phyloP scores from a whole-genome alignment of 495 filamentous ascomycete species.

The Talaromyces liani region DNA sequence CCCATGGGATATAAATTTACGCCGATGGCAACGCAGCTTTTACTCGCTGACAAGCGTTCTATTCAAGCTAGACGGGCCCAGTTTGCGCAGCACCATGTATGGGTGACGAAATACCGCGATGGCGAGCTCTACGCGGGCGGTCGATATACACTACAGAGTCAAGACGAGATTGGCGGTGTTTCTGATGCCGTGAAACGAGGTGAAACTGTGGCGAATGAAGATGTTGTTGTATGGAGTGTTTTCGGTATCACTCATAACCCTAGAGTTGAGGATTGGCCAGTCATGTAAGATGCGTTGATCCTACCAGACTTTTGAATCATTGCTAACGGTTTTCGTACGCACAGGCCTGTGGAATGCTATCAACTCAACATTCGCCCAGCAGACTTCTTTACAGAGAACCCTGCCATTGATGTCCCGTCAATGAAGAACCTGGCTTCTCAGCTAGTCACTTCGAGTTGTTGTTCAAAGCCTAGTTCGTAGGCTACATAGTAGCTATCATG shows the following conservation, averaged over 20 bases:
- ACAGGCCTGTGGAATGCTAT: slow-evolving; percentile 49
- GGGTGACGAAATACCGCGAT: slow-evolving; percentile 73
- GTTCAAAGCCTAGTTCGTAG: slow-evolving; percentile 7
- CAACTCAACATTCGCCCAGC: slow-evolving; percentile 62
- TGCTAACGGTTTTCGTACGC: neutral
- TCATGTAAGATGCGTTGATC: slow-evolving; percentile 43
- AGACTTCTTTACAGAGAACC: slow-evolving; percentile 72
- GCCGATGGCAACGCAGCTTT: slow-evolving; percentile 66
- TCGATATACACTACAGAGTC: slow-evolving; percentile 79
- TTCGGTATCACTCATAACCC: slow-evolving; percentile 63
- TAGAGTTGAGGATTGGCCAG: slow-evolving; percentile 57
- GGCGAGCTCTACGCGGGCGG: slow-evolving; percentile 80
- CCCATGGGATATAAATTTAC: slow-evolving; percentile 78
- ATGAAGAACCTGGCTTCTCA: slow-evolving; percentile 46
- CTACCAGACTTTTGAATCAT: neutral
- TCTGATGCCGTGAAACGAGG: slow-evolving; percentile 48
- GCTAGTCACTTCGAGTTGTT: slow-evolving; percentile 32
- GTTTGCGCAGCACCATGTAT: slow-evolving; percentile 81
- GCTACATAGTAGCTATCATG: neutral
- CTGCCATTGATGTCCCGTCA: slow-evolving; percentile 64
- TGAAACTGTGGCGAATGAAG: slow-evolving; percentile 41
- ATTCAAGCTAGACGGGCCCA: slow-evolving; percentile 75
- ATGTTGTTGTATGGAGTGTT: slow-evolving; percentile 42
- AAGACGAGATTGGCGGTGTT: slow-evolving; percentile 49
- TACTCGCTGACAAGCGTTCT: slow-evolving; percentile 66